Evolutionary conservation across 73 alveolate genomes (phyloP).

Genomic region (Paramecium sonneborni): DNA sequence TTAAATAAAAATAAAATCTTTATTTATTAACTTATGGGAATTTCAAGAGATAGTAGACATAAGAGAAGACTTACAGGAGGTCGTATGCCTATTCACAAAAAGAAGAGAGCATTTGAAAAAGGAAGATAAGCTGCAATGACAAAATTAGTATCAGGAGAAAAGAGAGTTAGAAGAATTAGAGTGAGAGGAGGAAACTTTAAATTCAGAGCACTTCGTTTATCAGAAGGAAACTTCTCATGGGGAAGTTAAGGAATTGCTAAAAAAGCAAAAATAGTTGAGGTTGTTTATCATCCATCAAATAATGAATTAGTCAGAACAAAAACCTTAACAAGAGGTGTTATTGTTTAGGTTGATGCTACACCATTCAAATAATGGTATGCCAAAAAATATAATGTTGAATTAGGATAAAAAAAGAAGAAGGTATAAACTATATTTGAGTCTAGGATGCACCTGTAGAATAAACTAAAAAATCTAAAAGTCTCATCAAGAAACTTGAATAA

Average conservation of each 20-base stretch:
- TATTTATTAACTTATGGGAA: conserved; percentile 82
- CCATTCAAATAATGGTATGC: conserved; percentile 96
- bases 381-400: conserved; percentile 85
- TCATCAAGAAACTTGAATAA: conserved; percentile 72
- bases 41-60: conserved; percentile 95
- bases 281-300: conserved; percentile 96
- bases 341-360: conserved; percentile 95
- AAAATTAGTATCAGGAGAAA: conserved; percentile 72
- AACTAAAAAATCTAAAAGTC: conserved; percentile 76
- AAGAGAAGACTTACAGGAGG: conserved; percentile 98
- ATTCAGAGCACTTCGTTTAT: conserved; percentile 93
- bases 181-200: conserved; percentile 94
- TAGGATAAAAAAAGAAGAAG: conserved; percentile 75
- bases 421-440: not conserved
- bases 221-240: conserved; percentile 96
- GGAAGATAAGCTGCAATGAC: conserved; percentile 95
- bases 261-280: conserved; percentile 90
- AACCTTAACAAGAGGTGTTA: conserved; percentile 94
- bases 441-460: conserved; percentile 44
- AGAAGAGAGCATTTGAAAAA: conserved; percentile 97
- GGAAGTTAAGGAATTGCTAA: conserved; percentile 75
- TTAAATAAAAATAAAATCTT: not conserved
- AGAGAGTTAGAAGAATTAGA: conserved; percentile 75
- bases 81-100: conserved; percentile 97
- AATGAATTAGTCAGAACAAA: conserved; percentile 98